Conservation (phyloP, 768 basidiomycete species). For the Kwoniella sp. region DNA sequence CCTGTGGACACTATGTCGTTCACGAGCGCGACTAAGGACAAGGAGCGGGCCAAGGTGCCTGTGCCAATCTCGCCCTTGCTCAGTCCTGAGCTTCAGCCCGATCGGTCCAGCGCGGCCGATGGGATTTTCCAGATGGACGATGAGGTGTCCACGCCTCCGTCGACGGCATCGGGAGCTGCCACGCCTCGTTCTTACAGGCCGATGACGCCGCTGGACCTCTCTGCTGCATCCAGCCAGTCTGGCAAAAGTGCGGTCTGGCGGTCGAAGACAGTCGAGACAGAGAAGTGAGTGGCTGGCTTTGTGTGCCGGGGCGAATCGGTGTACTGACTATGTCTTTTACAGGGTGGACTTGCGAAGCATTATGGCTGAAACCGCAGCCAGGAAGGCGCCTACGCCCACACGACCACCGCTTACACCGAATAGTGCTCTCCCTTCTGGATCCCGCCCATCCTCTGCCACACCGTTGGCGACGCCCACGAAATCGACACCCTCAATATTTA, state of each 20-base stretch:
- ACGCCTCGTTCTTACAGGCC: slow-evolving; percentile 21
- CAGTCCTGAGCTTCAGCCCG: slow-evolving; percentile 44
- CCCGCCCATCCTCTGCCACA: slow-evolving; percentile 2
- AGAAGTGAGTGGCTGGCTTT: slow-evolving; percentile 39
- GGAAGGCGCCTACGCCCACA: slow-evolving; percentile 29
- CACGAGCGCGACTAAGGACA: slow-evolving; percentile 23
- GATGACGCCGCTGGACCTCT: slow-evolving; percentile 35
- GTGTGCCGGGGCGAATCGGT: neutral
- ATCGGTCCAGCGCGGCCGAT: slow-evolving; percentile 53
- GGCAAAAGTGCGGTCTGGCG: slow-evolving; percentile 28
- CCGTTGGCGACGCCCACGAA: slow-evolving; percentile 16
- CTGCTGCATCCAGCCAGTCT: slow-evolving; percentile 3
- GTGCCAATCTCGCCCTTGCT: slow-evolving; percentile 13
- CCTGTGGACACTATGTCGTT: slow-evolving; percentile 32
- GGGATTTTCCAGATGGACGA: slow-evolving; percentile 86
- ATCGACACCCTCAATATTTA: slow-evolving; percentile 3
- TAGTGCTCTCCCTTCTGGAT: neutral
- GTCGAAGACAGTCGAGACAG: slow-evolving; percentile 29
- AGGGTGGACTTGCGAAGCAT: slow-evolving; percentile 80
- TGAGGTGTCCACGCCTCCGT: slow-evolving; percentile 51
- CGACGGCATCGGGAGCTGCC: slow-evolving; percentile 31
- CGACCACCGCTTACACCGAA: slow-evolving; percentile 10
- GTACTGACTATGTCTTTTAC: slow-evolving; percentile 12
- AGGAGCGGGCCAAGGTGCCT: slow-evolving; percentile 8
- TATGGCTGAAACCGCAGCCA: slow-evolving; percentile 67